Evolutionary conservation across 1,284 basidiomycete genomes (phyloP).

Genomic region (Ceratobasidium sp.): DNA sequence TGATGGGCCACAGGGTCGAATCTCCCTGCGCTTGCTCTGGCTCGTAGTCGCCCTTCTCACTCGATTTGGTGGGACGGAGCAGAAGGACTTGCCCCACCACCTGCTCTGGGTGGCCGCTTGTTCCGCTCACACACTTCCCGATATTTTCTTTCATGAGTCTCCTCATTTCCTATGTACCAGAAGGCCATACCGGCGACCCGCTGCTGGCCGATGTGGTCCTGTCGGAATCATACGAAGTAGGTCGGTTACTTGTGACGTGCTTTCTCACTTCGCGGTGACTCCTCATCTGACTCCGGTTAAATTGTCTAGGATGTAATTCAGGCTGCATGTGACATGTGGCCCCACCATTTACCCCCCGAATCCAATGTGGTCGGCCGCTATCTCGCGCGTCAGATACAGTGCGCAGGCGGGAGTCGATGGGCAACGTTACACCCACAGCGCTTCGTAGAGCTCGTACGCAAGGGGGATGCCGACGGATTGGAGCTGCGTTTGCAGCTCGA

Average conservation of each 20-base stretch:
- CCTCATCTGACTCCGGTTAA: too few relatives aligned
- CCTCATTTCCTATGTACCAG: conserved; percentile 10
- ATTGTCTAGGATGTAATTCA: conserved; percentile 13
- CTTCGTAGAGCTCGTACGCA: neutral
- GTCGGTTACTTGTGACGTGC: neutral
- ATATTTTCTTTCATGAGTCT: too few relatives aligned
- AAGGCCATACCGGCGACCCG: neutral
- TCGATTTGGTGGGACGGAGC: too few relatives aligned
- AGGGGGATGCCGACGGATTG: neutral
- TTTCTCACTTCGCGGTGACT: too few relatives aligned
- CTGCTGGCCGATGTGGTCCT: neutral
- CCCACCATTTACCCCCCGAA: conserved; percentile 12
- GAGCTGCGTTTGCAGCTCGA: conserved; percentile 21
- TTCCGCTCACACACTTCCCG: too few relatives aligned
- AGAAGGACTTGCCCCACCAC: too few relatives aligned
- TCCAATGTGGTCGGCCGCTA: neutral
- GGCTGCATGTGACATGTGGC: conserved; percentile 9
- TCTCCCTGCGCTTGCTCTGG: too few relatives aligned
- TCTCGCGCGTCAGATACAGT: conserved; percentile 7
- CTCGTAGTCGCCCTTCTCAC: too few relatives aligned
- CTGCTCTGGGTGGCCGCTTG: too few relatives aligned
- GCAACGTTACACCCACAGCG: neutral
- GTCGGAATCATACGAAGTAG: conserved; percentile 27
- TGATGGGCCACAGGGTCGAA: too few relatives aligned
- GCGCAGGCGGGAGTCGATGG: conserved; percentile 2